Percentiles rank a stretch among this genome's conserved stretches.
Conservation (phyloP, 139 green algal species). For the Zygnema circumcarinatum region DNA sequence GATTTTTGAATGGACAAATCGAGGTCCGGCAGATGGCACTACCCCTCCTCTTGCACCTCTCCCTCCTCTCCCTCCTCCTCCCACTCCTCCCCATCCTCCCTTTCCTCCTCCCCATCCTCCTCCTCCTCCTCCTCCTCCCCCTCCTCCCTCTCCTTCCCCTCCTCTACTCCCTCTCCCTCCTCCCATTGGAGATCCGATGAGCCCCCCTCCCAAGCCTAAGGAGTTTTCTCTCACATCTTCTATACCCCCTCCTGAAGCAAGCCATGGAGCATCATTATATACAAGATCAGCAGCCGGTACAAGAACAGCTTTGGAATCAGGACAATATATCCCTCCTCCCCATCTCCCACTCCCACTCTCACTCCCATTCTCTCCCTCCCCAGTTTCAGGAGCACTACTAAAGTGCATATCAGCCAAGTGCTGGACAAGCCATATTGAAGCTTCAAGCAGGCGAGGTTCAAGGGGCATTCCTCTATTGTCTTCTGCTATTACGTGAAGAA, state of each 20-base stretch:
- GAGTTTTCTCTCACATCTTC: too few species aligned
- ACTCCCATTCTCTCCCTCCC: background rate
- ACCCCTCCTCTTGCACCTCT: background rate
- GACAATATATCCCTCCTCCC: slow-evolving; percentile 62
- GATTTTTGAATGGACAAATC: slow-evolving; percentile 61
- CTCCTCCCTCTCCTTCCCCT: background rate
- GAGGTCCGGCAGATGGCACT: background rate
- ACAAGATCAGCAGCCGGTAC: slow-evolving; percentile 64
- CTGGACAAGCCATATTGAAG: slow-evolving; percentile 69
- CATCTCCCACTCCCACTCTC: too few species aligned
- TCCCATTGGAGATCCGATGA: background rate
- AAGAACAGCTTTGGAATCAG: slow-evolving; percentile 70
- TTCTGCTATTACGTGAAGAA: slow-evolving; percentile 67
- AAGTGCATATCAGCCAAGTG: slow-evolving; percentile 51
- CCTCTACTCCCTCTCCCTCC: background rate
- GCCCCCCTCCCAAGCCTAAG: background rate
- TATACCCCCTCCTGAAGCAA: slow-evolving; percentile 49
- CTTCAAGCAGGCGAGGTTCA: slow-evolving; percentile 59
- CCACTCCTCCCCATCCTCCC: background rate
- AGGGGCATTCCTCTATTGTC: slow-evolving; percentile 52
- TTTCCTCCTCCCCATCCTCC: background rate
- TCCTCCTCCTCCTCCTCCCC: background rate
- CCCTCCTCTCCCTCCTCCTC: background rate
- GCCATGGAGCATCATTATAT: slow-evolving; percentile 83
- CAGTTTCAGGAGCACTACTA: too few species aligned